A percentile compares a stretch with the other conserved stretches of the same genome.
Conservation (phyloP, 495 filamentous ascomycete species). For the Neurospora pannonica region DNA sequence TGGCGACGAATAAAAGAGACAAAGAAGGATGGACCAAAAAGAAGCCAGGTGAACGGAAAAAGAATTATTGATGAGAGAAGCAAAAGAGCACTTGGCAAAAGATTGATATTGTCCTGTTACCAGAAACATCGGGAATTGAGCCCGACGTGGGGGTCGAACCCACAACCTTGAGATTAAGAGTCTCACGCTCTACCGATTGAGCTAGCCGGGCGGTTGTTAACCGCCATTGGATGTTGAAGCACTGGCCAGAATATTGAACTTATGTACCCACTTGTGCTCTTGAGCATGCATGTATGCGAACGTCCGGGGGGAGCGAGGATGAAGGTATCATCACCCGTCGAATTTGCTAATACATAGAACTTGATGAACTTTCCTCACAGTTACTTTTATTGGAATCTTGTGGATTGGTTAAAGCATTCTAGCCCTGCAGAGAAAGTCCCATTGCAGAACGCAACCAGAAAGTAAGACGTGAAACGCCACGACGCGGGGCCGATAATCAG, state of each 20-base stretch:
- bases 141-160: neutral
- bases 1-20: neutral
- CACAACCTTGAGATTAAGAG: slow-evolving; percentile 35
- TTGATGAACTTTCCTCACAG: too few species aligned
- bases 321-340: neutral
- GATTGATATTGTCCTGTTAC: neutral
- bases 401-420: too few species aligned
- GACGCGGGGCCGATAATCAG: too few species aligned
- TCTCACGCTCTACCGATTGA: slow-evolving; percentile 70
- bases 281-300: neutral
- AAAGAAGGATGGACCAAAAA: neutral
- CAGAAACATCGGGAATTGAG: neutral
- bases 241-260: neutral
- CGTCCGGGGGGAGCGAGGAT: neutral
- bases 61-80: neutral
- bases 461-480: too few species aligned
- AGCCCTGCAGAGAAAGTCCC: too few species aligned
- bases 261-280: neutral
- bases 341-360: too few species aligned
- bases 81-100: neutral
- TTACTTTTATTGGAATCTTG: too few species aligned
- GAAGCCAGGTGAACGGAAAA: neutral
- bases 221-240: neutral
- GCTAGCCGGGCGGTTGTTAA: slow-evolving; percentile 36
- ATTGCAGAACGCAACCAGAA: too few species aligned